These are phyloP conservation scores for Aspergillus cavernicola DNA, from an alignment of 495 filamentous ascomycete genomes.

Conservation along the genomic window DNA sequence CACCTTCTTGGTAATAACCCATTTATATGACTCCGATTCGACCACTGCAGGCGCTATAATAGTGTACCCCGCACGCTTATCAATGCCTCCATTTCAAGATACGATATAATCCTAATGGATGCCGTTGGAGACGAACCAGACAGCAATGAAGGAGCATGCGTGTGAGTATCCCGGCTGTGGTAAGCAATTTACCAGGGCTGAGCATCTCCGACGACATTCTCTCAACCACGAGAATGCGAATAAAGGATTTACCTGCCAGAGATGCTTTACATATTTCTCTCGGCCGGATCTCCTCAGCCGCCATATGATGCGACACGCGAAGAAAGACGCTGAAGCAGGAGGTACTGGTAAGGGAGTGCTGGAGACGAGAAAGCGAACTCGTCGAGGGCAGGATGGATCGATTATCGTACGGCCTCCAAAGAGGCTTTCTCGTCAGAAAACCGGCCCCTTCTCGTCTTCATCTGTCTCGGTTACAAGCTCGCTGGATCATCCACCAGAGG, in stretches of 20 bases:
- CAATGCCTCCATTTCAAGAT: constrained; percentile 3
- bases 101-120: not conserved
- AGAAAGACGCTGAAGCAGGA: constrained; percentile 58
- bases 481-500: constrained; percentile 15
- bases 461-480: constrained; percentile 18
- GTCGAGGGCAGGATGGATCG: constrained; percentile 52
- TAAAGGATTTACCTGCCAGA: constrained; percentile 51
- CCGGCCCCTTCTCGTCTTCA: constrained; percentile 1
- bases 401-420: constrained; percentile 44
- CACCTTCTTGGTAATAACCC: not conserved
- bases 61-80: constrained; percentile 13
- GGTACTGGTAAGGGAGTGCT: constrained; percentile 54
- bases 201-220: constrained; percentile 57
- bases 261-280: constrained; percentile 56
- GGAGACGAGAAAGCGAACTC: constrained; percentile 58
- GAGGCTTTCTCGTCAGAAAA: constrained; percentile 6
- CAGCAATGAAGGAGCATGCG: constrained; percentile 33
- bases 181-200: constrained; percentile 55
- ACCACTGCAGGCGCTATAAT: not conserved
- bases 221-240: constrained; percentile 49
- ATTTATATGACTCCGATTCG: not conserved
- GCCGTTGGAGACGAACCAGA: not conserved
- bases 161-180: constrained; percentile 46
- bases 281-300: constrained; percentile 53
- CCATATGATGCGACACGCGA: constrained; percentile 56